Evolutionary conservation across 306 rosid species (phyloP).

Genomic region (Prunus padus): DNA sequence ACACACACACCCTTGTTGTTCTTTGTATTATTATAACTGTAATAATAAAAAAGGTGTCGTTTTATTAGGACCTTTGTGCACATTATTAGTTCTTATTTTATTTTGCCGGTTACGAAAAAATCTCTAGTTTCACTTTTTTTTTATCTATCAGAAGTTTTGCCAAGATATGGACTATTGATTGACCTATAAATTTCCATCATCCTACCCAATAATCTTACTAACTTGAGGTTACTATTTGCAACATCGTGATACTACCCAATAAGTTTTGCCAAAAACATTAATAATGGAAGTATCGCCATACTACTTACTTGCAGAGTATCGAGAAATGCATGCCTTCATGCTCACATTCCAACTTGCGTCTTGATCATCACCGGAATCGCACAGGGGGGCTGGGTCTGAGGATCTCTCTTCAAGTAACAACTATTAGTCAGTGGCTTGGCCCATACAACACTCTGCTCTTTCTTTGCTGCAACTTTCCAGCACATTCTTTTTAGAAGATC

Average conservation of each 20-base stretch:
- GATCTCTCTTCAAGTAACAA: conserved; percentile 55
- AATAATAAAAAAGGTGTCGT: not conserved
- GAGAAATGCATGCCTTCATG: conserved; percentile 58
- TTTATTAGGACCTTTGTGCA: not conserved
- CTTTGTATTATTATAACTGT: not conserved
- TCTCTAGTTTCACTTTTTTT: not conserved
- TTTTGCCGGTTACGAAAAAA: not conserved
- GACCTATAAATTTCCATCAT: too few species aligned
- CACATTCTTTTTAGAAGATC: conserved; percentile 53
- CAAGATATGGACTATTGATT: too few species aligned
- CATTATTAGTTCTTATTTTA: not conserved
- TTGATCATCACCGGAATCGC: conserved; percentile 38
- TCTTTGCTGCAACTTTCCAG: conserved; percentile 52
- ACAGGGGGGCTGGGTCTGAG: conserved; percentile 42
- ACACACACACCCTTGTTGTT: not conserved
- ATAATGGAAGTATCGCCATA: not conserved
- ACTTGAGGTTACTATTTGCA: too few species aligned
- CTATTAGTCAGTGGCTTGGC: conserved; percentile 50
- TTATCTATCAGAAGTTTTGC: too few species aligned
- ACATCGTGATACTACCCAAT: too few species aligned
- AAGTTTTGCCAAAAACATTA: conserved; percentile 3
- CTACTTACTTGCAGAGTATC: conserved; percentile 49
- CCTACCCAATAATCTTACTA: too few species aligned
- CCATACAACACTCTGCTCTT: conserved; percentile 63
- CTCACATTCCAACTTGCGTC: conserved; percentile 56